Evolutionary conservation across 2,329 filamentous ascomycete species (phyloP).

Genomic region (Botrytis cinerea): DNA sequence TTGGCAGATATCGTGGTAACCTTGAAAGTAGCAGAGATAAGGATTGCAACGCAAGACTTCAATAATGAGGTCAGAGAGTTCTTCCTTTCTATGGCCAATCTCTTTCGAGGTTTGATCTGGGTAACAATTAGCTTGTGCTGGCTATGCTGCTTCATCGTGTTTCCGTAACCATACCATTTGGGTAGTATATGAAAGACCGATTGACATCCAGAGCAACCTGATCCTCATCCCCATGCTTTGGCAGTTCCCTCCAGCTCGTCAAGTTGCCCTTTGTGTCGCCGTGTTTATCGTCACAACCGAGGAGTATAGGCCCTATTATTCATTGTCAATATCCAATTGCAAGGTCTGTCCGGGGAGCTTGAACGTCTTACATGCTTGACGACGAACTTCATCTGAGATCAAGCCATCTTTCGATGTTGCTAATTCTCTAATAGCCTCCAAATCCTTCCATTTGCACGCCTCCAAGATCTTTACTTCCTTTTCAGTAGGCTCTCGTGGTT

Average conservation of each 20-base stretch:
- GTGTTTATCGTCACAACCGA: conserved; percentile 46
- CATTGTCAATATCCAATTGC: conserved; percentile 28
- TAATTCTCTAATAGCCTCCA: conserved; percentile 56
- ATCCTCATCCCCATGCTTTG: conserved; percentile 80
- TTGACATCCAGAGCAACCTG: conserved; percentile 93
- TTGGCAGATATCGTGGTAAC: conserved; percentile 97
- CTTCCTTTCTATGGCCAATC: conserved; percentile 68
- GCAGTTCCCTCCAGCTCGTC: conserved; percentile 52
- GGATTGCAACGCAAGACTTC: conserved; percentile 79
- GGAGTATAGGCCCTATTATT: conserved; percentile 61
- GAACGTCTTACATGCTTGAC: conserved; percentile 70
- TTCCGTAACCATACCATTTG: conserved; percentile 60
- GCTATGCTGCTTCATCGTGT: conserved; percentile 10
- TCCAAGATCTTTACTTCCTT: conserved; percentile 54
- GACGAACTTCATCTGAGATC: conserved; percentile 66
- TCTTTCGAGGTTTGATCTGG: conserved; percentile 70
- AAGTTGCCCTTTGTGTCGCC: conserved; percentile 33
- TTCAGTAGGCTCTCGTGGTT: conserved; percentile 24
- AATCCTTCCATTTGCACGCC: conserved; percentile 61
- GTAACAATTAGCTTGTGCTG: conserved; percentile 34
- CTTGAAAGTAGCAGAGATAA: conserved; percentile 93
- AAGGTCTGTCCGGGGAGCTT: background rate
- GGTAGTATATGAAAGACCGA: conserved; percentile 97
- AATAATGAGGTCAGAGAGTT: conserved; percentile 79
- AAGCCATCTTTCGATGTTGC: conserved; percentile 68